Percentiles rank a stretch among this genome's conserved stretches.
phyloP scores from a whole-genome alignment of 1,284 basidiomycete genomes.

The Leccinum holopus region DNA sequence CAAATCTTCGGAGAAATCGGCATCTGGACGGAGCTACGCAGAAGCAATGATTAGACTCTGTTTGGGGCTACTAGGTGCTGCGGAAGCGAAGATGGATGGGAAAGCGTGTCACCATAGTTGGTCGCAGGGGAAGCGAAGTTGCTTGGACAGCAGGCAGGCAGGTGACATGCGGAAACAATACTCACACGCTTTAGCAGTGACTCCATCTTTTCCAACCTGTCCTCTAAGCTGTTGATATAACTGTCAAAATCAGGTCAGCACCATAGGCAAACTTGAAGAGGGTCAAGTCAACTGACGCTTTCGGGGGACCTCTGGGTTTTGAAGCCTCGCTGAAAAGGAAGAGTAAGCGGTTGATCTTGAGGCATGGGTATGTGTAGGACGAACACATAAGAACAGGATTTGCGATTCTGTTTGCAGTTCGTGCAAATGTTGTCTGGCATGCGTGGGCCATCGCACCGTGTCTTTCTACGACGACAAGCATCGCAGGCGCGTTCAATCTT shows the following conservation, averaged over 20 bases:
- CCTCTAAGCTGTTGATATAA: conserved; percentile 76
- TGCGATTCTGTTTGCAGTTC: conserved; percentile 65
- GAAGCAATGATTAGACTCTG: conserved; percentile 14
- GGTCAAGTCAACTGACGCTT: conserved; percentile 55
- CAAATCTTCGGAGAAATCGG: conserved; percentile 64
- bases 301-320: conserved; percentile 80
- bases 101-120: neutral
- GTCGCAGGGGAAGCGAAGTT: neutral
- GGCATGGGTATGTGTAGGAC: conserved; percentile 26
- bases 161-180: conserved; percentile 3
- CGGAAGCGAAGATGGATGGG: neutral
- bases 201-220: conserved; percentile 72
- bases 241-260: conserved; percentile 36
- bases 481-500: conserved; percentile 73
- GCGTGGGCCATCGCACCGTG: conserved; percentile 67
- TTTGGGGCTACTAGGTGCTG: neutral
- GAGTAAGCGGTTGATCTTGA: neutral
- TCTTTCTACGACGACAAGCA: conserved; percentile 64
- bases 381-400: conserved; percentile 73
- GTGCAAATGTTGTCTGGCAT: conserved; percentile 64
- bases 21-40: conserved; percentile 62
- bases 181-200: conserved; percentile 63
- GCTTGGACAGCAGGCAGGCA: neutral
- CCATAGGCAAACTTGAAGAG: neutral
- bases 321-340: conserved; percentile 58